phyloP scores from a whole-genome alignment of 2,329 filamentous ascomycete genomes.

The Fusarium succisae region DNA sequence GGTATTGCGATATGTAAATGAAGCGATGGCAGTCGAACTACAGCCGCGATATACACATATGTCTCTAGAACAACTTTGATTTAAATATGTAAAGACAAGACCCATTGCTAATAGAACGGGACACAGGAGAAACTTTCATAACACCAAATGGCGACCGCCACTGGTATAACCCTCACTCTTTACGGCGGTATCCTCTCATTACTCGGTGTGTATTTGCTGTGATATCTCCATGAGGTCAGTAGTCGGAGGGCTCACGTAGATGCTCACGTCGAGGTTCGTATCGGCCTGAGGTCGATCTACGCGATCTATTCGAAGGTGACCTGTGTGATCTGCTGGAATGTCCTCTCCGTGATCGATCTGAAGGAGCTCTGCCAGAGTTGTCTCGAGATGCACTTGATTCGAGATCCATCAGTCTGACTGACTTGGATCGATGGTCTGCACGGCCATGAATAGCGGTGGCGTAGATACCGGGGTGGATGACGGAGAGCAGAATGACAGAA shows the following conservation, averaged over 20 bases:
- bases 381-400: not conserved
- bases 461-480: not conserved
- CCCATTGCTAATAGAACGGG: too few species aligned
- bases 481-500: not conserved
- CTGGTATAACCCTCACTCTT: not conserved
- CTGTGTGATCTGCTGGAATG: not conserved
- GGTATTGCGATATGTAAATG: not conserved
- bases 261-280: not conserved
- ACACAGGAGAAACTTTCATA: too few species aligned
- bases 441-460: not conserved
- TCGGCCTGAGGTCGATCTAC: not conserved
- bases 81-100: not conserved
- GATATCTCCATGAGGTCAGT: accelerated
- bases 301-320: not conserved
- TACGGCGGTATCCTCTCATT: too few species aligned
- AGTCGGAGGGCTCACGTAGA: not conserved
- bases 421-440: not conserved
- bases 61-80: not conserved
- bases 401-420: not conserved
- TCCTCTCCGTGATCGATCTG: not conserved
- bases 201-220: accelerated
- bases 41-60: accelerated
- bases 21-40: too few species aligned
- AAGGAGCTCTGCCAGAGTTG: not conserved
- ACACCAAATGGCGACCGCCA: too few species aligned